Evolutionary conservation across 306 rosid genomes (phyloP).

Genomic region (Albizia julibrissin): DNA sequence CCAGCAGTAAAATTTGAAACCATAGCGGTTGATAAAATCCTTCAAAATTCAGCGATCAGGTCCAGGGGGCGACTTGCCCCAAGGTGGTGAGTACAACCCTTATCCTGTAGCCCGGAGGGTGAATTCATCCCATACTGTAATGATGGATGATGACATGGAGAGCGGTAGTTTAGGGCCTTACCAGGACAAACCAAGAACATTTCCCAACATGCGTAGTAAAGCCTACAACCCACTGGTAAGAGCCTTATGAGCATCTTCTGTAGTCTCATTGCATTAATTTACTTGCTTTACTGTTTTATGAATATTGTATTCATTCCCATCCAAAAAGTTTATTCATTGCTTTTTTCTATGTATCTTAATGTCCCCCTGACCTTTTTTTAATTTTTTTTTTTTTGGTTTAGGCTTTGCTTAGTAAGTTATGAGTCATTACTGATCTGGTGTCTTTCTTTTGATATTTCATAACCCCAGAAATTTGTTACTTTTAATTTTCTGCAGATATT

Average conservation of each 20-base stretch:
- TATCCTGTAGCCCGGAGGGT: conserved; percentile 70
- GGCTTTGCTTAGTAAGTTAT: background rate
- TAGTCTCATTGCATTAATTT: conserved; percentile 5
- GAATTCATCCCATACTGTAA: conserved; percentile 61
- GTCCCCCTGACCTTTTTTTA: background rate
- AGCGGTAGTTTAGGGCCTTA: conserved; percentile 62
- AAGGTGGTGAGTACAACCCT: conserved; percentile 74
- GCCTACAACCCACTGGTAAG: conserved; percentile 79
- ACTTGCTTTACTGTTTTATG: conserved; percentile 10
- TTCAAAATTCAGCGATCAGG: conserved; percentile 93
- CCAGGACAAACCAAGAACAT: conserved; percentile 78
- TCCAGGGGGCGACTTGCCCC: conserved; percentile 99
- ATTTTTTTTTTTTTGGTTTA: background rate
- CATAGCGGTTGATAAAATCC: conserved; percentile 31
- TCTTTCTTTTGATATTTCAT: background rate
- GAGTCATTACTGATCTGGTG: background rate
- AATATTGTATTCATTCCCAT: background rate
- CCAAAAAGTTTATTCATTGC: background rate
- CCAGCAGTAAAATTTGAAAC: background rate
- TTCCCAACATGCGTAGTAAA: conserved; percentile 93
- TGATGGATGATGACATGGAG: conserved; percentile 79
- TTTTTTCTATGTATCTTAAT: conserved; percentile 1
- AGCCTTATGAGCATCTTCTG: background rate
- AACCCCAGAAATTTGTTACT: conserved; percentile 6
- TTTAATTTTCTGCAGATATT: conserved; percentile 65